Evolutionary conservation across 192 early-diverging fungal genomes (phyloP).

Genomic region (Thamnidium elegans): DNA sequence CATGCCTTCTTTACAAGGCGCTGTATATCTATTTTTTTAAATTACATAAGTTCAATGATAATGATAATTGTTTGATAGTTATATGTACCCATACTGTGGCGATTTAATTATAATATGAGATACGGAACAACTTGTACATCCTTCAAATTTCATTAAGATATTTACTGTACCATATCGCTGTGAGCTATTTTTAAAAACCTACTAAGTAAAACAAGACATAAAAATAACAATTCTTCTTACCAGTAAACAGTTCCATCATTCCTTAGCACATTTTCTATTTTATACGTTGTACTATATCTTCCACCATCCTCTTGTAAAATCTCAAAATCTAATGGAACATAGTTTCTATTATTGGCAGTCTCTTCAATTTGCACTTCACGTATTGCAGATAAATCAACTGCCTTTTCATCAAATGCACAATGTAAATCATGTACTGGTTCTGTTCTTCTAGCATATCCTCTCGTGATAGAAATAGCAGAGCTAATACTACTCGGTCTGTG

Average conservation of each 20-base stretch:
- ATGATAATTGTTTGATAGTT: no score
- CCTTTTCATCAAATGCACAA: conserved; percentile 5
- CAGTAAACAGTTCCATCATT: conserved; percentile 24
- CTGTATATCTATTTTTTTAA: conserved; percentile 36
- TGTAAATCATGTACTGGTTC: background rate
- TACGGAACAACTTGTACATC: conserved; percentile 34
- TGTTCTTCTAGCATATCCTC: no score
- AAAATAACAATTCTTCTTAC: background rate
- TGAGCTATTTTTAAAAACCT: conserved; percentile 9
- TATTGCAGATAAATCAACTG: background rate
- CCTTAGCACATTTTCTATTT: conserved; percentile 8
- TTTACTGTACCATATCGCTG: conserved; percentile 29
- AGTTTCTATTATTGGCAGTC: background rate
- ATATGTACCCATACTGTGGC: conserved; percentile 41
- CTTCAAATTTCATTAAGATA: conserved; percentile 22
- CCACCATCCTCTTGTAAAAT: conserved; percentile 14
- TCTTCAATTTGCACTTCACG: background rate
- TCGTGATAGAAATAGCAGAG: conserved; percentile 7
- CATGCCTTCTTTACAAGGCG: conserved; percentile 55
- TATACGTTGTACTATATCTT: conserved; percentile 18
- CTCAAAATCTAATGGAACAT: conserved; percentile 11
- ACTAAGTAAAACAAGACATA: no score
- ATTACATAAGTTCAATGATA: no score
- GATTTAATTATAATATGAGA: conserved; percentile 49
- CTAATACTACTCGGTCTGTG: background rate